Evolutionary conservation across 805 yeast genomes (phyloP), one percentile per base, ranked within the genome.

Genomic region (Dipodascus geniculatus): DNA sequence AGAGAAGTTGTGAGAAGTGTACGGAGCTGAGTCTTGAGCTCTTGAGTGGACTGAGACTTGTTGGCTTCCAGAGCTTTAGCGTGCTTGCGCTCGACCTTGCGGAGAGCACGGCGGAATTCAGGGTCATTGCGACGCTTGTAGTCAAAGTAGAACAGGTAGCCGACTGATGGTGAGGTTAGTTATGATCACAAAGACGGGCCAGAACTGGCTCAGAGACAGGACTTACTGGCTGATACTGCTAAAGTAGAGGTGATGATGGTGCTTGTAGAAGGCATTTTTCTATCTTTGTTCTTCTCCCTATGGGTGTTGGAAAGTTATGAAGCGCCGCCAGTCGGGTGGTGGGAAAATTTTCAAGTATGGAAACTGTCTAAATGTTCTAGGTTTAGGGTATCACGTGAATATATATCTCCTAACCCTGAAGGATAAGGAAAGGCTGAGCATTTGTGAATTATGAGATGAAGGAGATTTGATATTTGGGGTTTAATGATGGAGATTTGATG

Each of bases 71-170:
- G 78, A 58, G 72, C 69, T 65, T 81, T 81, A 57, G 76, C 75
- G 61, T 84, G 85, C 63, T 78, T 75, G 63, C 76, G 78, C 55
- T 82, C 77, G 65, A 78, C 76, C 68, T 79, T 81, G 65, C 79
- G 80, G 64, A 93, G 76, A 49, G 78, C 67, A 64, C 78, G 82
- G 76, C 99, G 86, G 77, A 93, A 95, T 55, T 80, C 85, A 20
- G 85, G 69, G 55, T 85, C 81, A 70, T 76, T 75, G 73, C 98
- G 86, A 73, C 99, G 87, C 71, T 78, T 78, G 75, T 89, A 86
- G 73, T 93, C 99, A 65, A 95, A 95, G 74, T 87, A 93, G 42
- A 81, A 73, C 54, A 91, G 87, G 71, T 93, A 91, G 17, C 71
- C 60, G 22, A 69, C 69, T 65, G 48, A 22, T 14, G 6, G 42